These are phyloP conservation scores for Hypoxylon sp. DNA, from an alignment of 2,329 filamentous ascomycete species.

Conservation along the genomic window DNA sequence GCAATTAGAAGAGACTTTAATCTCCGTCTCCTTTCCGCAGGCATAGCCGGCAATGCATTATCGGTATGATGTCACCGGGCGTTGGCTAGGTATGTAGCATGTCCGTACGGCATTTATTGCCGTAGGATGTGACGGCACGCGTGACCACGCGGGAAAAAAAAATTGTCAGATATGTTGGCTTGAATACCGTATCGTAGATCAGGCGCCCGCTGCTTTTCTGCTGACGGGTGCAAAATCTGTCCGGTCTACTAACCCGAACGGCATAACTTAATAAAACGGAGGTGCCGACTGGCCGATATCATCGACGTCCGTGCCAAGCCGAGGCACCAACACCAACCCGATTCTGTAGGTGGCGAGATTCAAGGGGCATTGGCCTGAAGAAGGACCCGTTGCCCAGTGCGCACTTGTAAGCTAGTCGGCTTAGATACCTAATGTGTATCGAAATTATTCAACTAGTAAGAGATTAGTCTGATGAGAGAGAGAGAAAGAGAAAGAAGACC, in stretches of 20 bases:
- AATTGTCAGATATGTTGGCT: neutral
- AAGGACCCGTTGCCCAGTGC: neutral
- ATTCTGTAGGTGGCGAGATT: conserved; percentile 6
- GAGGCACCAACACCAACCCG: neutral
- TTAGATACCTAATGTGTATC: neutral
- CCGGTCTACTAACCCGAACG: conserved; percentile 31
- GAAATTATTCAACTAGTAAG: neutral
- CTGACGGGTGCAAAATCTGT: conserved; percentile 18
- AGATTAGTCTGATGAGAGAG: neutral
- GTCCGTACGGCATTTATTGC: conserved; percentile 1
- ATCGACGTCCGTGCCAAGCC: neutral
- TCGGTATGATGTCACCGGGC: neutral
- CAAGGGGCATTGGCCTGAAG: neutral
- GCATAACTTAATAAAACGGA: conserved; percentile 18
- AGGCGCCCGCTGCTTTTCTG: neutral
- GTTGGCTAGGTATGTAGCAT: neutral
- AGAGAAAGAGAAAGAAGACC: neutral
- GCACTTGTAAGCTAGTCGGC: neutral
- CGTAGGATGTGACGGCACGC: neutral
- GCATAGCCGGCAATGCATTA: neutral
- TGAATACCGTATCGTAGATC: neutral
- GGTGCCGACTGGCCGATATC: conserved; percentile 9
- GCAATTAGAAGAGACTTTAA: neutral
- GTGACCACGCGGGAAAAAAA: neutral
- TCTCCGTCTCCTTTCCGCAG: neutral